Evolutionary conservation across 1,139 yeast species (phyloP), one percentile per base, ranked within the genome.

Genomic region (Hemisphaericaspora xylanilytica): DNA sequence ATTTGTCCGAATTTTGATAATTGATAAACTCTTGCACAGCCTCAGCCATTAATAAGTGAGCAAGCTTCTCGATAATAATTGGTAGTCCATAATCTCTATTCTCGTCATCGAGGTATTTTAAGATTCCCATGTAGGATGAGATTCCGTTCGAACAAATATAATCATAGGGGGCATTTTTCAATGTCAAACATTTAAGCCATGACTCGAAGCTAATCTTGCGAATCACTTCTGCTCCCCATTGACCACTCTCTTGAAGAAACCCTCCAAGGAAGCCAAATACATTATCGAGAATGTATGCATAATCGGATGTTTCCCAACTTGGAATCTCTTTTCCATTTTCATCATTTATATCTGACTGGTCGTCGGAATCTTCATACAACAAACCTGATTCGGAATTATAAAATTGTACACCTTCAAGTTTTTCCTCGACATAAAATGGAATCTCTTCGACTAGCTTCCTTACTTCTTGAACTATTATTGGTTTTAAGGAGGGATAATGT

Each of bases 401-500:
- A 40, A 78, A 72, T 33, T 61, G 55, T 2, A 73, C 59, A 0
- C 70, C 65, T 1, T 63, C 63, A 35, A 80, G 63, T 3, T 55
- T 45, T 2, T 53, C 49, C 17, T 59, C 54, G 1, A 73, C 72
- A 8, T 56, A 47, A 0, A 42, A 46, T 0, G 85, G 80, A 5
- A 83, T 57, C 11, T 63, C 63, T 18, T 69, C 60, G 1, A 85
- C 65, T 21, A 85, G 50, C 2, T 57, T 53, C 9, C 72, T 63
- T 25, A 83, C 66, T 39, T 80, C 78, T 5, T 67, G 59, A 38
- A 79, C 62, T 27, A 90, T 78, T 0, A 64, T 55, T 0, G 85
- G 81, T 39, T 85, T 80, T 42, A 89, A 67, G 1, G 74, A 75
- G 1, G 95, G 83, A 52, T 87, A 87, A 56, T 90, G 97, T 51